These are phyloP conservation scores for Citrullus amarus DNA, from an alignment of 306 rosid species.

Conservation along the genomic window DNA sequence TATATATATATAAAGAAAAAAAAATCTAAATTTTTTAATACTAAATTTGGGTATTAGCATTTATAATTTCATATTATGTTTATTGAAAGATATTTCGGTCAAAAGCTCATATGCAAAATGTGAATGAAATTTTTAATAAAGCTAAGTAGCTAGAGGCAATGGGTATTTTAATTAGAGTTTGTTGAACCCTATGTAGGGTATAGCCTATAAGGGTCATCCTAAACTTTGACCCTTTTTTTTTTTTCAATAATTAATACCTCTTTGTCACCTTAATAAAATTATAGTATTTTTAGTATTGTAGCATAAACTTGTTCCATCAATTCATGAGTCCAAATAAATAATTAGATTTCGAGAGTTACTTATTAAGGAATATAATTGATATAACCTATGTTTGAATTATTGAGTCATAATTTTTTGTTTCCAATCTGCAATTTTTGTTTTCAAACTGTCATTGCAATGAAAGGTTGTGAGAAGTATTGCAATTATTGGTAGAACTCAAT, in stretches of 20 bases:
- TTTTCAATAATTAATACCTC: not conserved
- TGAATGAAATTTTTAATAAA: not conserved
- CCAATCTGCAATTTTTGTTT: not conserved
- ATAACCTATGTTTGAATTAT: not conserved
- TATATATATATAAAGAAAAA: too few relatives aligned
- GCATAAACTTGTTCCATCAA: not conserved
- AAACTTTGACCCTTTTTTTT: not conserved
- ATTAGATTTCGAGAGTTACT: not conserved
- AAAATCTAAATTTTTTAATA: too few relatives aligned
- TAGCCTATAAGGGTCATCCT: not conserved
- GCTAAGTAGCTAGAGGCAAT: not conserved
- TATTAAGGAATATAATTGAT: not conserved
- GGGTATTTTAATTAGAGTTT: not conserved
- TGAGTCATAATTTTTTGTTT: not conserved
- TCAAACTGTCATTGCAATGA: not conserved
- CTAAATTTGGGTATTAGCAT: not conserved
- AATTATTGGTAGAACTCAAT: too few relatives aligned
- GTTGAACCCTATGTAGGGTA: not conserved
- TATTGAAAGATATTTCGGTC: not conserved
- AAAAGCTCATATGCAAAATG: not conserved
- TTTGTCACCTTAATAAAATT: not conserved
- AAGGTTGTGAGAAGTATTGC: not conserved
- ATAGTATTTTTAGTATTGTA: not conserved
- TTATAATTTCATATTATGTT: not conserved
- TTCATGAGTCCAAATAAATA: not conserved